Evolutionary conservation across 208 protist species (phyloP).

Genomic region (Leptomonas seymouri): DNA sequence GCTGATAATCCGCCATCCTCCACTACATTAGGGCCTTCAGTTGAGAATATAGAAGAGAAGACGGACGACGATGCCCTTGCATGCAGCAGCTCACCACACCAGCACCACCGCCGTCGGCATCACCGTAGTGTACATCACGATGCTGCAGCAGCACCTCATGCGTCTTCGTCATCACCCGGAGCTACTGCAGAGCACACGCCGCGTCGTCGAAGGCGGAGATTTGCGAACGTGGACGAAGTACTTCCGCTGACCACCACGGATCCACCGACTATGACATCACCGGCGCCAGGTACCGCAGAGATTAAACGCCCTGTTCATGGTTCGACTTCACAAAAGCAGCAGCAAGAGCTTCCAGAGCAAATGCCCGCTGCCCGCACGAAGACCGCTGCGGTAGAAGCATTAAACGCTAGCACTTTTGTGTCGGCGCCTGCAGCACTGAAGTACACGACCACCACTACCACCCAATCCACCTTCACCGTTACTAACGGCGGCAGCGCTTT

Average conservation of each 20-base stretch:
- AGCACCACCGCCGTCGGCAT: not conserved
- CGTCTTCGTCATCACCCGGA: not conserved
- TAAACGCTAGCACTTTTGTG: too few species aligned
- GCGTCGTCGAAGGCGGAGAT: not conserved
- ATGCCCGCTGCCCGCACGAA: too few species aligned
- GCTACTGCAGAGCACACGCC: not conserved
- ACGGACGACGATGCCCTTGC: not conserved
- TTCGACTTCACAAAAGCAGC: not conserved
- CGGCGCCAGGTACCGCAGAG: not conserved
- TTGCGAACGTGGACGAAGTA: not conserved
- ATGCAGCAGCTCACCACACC: not conserved
- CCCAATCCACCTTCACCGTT: too few species aligned
- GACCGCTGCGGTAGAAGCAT: too few species aligned
- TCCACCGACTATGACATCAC: not conserved
- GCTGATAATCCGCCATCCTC: not conserved
- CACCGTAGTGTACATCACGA: slow-evolving; percentile 1
- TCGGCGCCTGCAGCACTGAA: too few species aligned
- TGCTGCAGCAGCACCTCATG: not conserved
- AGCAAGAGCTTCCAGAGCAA: too few species aligned
- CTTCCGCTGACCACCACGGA: not conserved
- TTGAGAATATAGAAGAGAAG: not conserved
- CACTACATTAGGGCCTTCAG: not conserved
- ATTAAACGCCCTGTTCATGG: not conserved
- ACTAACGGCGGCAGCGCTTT: too few species aligned
- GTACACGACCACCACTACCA: too few species aligned